Evolutionary conservation across 2,329 filamentous ascomycete genomes (phyloP).

Genomic region (Davidsoniella neocaledoniae): DNA sequence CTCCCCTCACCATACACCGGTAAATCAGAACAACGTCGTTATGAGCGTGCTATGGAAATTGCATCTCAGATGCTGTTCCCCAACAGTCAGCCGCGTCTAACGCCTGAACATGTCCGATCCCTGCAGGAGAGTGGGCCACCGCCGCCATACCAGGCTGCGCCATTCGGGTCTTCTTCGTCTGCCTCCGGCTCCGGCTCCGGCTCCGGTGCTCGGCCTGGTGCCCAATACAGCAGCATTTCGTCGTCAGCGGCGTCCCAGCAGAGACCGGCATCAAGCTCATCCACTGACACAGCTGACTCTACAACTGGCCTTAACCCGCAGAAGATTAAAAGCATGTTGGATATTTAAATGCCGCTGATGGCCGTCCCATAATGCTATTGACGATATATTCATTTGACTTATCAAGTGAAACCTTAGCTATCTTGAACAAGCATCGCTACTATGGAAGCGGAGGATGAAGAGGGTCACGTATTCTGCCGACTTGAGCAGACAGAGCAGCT

Average conservation of each 20-base stretch:
- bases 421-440: background rate
- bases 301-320: slow-evolving; percentile 33
- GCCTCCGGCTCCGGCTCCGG: slow-evolving; percentile 12
- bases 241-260: slow-evolving; percentile 10
- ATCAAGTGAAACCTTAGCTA: too few relatives aligned
- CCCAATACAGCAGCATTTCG: background rate
- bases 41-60: slow-evolving; percentile 27
- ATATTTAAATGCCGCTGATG: slow-evolving; percentile 24
- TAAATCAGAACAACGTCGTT: slow-evolving; percentile 27
- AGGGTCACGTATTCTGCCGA: background rate
- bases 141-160: slow-evolving; percentile 24
- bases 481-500: background rate
- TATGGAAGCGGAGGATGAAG: background rate
- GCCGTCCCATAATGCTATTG: too few relatives aligned
- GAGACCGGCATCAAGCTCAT: slow-evolving; percentile 24
- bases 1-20: slow-evolving; percentile 22
- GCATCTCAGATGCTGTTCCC: slow-evolving; percentile 35
- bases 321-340: slow-evolving; percentile 40
- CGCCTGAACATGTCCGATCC: slow-evolving; percentile 22
- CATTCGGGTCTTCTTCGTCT: slow-evolving; percentile 15
- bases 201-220: background rate
- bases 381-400: too few relatives aligned
- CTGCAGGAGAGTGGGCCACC: slow-evolving; percentile 28
- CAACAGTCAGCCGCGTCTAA: slow-evolving; percentile 18
- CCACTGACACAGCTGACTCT: slow-evolving; percentile 22